These are phyloP conservation scores for Aureobasidium sp. DNA, from an alignment of 2,329 filamentous ascomycete genomes.

Conservation along the genomic window DNA sequence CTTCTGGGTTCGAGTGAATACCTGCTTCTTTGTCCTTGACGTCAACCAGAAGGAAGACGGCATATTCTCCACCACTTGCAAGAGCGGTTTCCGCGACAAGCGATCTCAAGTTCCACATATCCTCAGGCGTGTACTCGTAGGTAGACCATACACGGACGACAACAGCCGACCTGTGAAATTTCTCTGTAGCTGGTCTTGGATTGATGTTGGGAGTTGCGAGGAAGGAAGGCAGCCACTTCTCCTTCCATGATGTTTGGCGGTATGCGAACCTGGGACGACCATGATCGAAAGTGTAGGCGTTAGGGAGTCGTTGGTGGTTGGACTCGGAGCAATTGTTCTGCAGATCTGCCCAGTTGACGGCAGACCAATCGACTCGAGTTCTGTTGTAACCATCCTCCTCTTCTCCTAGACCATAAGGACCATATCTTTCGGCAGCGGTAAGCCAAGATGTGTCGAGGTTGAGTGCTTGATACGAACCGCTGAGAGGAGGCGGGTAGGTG, in stretches of 20 bases:
- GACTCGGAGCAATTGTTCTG: constrained; percentile 56
- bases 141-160: constrained; percentile 38
- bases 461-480: constrained; percentile 20
- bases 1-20: constrained; percentile 50
- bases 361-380: constrained; percentile 48
- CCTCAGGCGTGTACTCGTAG: constrained; percentile 37
- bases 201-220: constrained; percentile 6
- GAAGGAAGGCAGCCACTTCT: constrained; percentile 6
- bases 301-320: constrained; percentile 55
- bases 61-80: constrained; percentile 36
- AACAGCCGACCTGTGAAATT: constrained; percentile 25
- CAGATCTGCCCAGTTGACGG: constrained; percentile 61
- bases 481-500: not conserved
- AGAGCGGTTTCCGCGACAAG: constrained; percentile 38
- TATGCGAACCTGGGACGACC: constrained; percentile 31
- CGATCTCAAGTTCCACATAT: constrained; percentile 35
- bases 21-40: constrained; percentile 45
- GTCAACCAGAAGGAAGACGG: constrained; percentile 38
- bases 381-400: constrained; percentile 39
- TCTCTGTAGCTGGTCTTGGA: not conserved
- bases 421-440: constrained; percentile 45
- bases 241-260: constrained; percentile 10
- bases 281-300: constrained; percentile 16
- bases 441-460: constrained; percentile 51
- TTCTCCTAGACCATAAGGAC: constrained; percentile 49